A percentile compares a stretch with the other conserved stretches of the same genome.
phyloP scores from a whole-genome alignment of 345 rosid species.

The Salix purpurea region DNA sequence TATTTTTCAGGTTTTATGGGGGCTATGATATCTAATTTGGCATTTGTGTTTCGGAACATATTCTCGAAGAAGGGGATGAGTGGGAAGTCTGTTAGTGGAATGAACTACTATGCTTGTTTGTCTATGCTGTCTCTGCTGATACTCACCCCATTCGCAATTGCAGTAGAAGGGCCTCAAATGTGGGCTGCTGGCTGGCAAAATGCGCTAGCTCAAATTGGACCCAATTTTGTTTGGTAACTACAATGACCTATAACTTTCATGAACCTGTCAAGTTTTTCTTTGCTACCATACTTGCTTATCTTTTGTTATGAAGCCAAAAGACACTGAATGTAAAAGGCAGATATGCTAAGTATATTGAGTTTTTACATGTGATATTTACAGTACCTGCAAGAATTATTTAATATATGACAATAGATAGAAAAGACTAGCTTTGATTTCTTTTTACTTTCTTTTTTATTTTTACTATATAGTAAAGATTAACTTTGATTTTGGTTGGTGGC shows the following conservation, averaged over 20 bases:
- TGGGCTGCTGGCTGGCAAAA: slow-evolving; percentile 92
- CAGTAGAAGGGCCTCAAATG: slow-evolving; percentile 90
- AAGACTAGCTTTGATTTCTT: too few species aligned
- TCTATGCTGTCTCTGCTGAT: slow-evolving; percentile 76
- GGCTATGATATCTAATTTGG: slow-evolving; percentile 92
- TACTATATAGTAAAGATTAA: not conserved
- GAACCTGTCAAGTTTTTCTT: not conserved
- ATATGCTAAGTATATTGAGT: not conserved
- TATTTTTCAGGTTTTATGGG: slow-evolving; percentile 83
- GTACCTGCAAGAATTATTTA: too few species aligned
- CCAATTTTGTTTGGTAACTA: slow-evolving; percentile 77
- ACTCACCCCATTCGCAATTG: slow-evolving; percentile 86
- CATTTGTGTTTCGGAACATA: slow-evolving; percentile 86
- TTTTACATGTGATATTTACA: not conserved
- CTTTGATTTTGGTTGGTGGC: not conserved
- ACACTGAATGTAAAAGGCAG: not conserved
- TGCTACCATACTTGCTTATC: not conserved
- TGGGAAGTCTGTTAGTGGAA: slow-evolving; percentile 87
- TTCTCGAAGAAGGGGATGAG: slow-evolving; percentile 98
- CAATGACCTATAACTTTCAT: not conserved
- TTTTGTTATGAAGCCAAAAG: not conserved
- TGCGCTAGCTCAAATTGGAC: slow-evolving; percentile 71
- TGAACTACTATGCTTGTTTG: slow-evolving; percentile 94
- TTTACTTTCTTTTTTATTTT: not conserved
- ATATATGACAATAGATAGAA: too few species aligned